Evolutionary conservation across 164 flowering plant genomes (phyloP), one percentile per base, ranked within the genome.

Genomic region (Magnolia officinalis): DNA sequence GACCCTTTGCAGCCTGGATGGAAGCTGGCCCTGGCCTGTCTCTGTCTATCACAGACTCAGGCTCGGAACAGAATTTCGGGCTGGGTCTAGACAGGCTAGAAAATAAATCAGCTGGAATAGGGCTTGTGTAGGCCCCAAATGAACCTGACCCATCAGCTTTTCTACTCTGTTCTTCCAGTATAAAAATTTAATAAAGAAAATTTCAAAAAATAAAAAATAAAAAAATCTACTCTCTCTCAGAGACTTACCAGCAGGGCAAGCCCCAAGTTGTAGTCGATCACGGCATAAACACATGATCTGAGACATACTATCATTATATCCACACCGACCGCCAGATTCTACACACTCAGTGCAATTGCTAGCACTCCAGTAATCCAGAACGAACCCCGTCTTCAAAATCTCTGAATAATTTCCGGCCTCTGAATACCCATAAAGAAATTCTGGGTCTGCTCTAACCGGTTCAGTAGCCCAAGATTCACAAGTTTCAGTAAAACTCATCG

Each of bases 271-370:
- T 16, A 19, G 24, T 20, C 68, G 1, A 65, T 65, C 68, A 9
- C 16, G 68, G 20, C 68, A 65, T 6, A 65, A 65, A 65, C 29
- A 65, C 26, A 65, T 20, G 24, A 65, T 8, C 13, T 23, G 14
- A 24, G 68, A 65, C 6, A 71, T 6, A 65, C 6, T 1, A 7
- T 52, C 6, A 29, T 88, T 70, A 58, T 76, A 87, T 0, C 93
- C 93, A 63, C 93, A 90, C 29, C 69, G 76, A 23, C 91, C 89
- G 0, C 81, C 79, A 52, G 78, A 78, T 37, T 6, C 16, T 49
- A 58, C 64, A 78, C 95, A 91, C 26, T 7, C 61, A 31, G 51
- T 77, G 80, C 95, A 91, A 23, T 82, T 66, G 51, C 72, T 76
- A 0, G 83, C 86, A 6, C 1, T 78, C 89, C 90, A 4, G 6